These are phyloP conservation scores for Artemisia tridentata DNA, from an alignment of 129 eudicot genomes.

Conservation along the genomic window DNA sequence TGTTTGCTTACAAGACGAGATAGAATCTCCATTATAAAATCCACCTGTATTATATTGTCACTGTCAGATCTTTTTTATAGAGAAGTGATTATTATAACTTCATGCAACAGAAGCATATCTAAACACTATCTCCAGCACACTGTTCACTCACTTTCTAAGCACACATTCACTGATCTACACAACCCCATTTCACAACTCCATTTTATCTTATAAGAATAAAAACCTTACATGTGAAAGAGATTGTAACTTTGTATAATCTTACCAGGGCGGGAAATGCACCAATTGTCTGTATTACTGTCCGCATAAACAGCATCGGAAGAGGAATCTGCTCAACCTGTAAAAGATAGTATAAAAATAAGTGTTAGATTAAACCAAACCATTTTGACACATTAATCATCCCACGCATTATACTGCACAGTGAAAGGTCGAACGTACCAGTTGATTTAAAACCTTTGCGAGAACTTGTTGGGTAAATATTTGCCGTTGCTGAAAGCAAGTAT, in stretches of 20 bases:
- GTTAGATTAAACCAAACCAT: not conserved
- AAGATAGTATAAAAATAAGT: conserved; percentile 2
- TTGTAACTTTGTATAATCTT: conserved; percentile 23
- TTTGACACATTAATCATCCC: not conserved
- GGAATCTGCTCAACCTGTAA: conserved; percentile 98
- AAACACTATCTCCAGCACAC: no score
- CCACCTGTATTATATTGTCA: conserved; percentile 63
- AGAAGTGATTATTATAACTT: no score
- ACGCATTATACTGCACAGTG: not conserved
- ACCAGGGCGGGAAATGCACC: conserved; percentile 95
- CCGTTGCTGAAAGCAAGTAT: conserved; percentile 87
- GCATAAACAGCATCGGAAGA: conserved; percentile 94
- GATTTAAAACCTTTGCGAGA: conserved; percentile 91
- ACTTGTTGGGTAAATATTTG: conserved; percentile 95
- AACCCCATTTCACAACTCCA: no score
- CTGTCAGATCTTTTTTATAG: conserved; percentile 21
- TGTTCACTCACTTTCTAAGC: no score
- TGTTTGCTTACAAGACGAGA: conserved; percentile 97
- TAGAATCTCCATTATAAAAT: conserved; percentile 85
- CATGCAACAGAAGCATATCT: no score
- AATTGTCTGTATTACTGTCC: conserved; percentile 90
- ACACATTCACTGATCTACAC: no score
- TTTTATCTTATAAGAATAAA: no score
- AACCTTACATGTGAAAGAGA: conserved; percentile 1
- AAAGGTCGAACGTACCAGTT: conserved; percentile 57